phyloP scores from a whole-genome alignment of 495 filamentous ascomycete genomes.

The Penicillium simplicissimum region DNA sequence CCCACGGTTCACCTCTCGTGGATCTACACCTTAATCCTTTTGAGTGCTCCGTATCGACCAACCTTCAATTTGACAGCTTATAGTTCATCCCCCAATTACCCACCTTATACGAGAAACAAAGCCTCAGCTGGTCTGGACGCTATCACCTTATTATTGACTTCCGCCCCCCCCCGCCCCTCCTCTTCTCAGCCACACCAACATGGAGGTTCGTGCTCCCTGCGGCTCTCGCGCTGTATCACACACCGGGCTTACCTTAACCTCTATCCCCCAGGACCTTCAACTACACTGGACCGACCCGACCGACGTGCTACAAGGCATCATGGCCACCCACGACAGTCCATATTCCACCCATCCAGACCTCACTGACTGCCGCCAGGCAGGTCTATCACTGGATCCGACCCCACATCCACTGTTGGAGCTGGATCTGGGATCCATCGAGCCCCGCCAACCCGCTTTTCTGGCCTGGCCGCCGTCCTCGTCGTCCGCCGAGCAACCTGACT shows the following conservation, averaged over 20 bases:
- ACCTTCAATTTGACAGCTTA: too few relatives aligned
- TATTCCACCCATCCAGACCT: slow-evolving; percentile 13
- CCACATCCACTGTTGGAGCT: slow-evolving; percentile 33
- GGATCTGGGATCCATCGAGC: slow-evolving; percentile 26
- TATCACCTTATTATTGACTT: background rate
- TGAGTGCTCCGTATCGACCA: too few relatives aligned
- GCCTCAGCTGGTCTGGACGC: slow-evolving; percentile 3
- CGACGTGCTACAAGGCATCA: slow-evolving; percentile 43
- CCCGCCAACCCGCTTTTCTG: slow-evolving; percentile 24
- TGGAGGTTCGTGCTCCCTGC: slow-evolving; percentile 24
- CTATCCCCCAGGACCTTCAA: slow-evolving; percentile 12
- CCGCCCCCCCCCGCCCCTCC: background rate
- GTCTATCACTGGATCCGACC: slow-evolving; percentile 29
- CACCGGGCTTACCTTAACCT: background rate
- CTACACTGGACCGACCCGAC: slow-evolving; percentile 32
- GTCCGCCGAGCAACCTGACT: slow-evolving; percentile 12
- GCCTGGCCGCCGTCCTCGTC: slow-evolving; percentile 23
- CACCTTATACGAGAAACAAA: background rate
- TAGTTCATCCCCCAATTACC: background rate
- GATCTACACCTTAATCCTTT: background rate
- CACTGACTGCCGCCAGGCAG: slow-evolving; percentile 19
- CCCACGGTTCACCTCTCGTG: background rate
- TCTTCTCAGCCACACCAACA: slow-evolving; percentile 10
- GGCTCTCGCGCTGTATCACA: background rate
- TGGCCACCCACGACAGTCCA: slow-evolving; percentile 22